Conservation (phyloP, 441 rosid genomes). For the Gossypium schwendimanii region DNA sequence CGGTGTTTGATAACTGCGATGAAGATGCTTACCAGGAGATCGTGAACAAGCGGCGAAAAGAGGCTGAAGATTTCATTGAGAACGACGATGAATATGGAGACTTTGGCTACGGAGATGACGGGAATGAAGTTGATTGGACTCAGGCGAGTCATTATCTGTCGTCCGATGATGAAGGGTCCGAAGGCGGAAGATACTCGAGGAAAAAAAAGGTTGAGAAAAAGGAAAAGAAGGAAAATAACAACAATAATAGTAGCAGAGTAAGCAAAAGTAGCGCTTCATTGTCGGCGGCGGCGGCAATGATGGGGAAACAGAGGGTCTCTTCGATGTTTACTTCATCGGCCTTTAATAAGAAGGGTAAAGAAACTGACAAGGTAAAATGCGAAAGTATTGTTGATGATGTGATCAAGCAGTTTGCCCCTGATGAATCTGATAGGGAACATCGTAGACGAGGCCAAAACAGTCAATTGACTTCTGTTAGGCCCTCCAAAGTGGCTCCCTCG, state of each 20-base stretch:
- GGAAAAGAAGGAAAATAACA: conserved; percentile 40
- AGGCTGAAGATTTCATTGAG: conserved; percentile 66
- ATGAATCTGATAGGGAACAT: conserved; percentile 59
- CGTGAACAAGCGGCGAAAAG: conserved; percentile 68
- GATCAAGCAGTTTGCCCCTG: conserved; percentile 78
- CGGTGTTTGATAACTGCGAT: conserved; percentile 68
- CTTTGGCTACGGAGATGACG: conserved; percentile 75
- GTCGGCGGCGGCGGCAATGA: conserved; percentile 67
- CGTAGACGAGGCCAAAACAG: conserved; percentile 41
- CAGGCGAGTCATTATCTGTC: conserved; percentile 44
- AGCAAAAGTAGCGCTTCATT: conserved; percentile 48
- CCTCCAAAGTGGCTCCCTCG: neutral
- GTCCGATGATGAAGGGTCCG: conserved; percentile 74
- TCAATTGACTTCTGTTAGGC: neutral
- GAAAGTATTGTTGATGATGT: conserved; percentile 74
- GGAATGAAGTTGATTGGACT: conserved; percentile 89
- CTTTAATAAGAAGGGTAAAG: conserved; percentile 60
- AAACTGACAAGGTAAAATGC: conserved; percentile 46
- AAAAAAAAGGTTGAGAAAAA: conserved; percentile 29
- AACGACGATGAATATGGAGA: conserved; percentile 72
- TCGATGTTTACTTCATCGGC: conserved; percentile 69
- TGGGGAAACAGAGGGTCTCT: conserved; percentile 77
- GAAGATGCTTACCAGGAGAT: conserved; percentile 71
- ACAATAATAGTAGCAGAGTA: conserved; percentile 39
- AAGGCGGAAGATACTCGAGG: conserved; percentile 31